These are phyloP conservation scores for Chlamydomonas sp. DNA, from an alignment of 139 green algal genomes.

Conservation along the genomic window DNA sequence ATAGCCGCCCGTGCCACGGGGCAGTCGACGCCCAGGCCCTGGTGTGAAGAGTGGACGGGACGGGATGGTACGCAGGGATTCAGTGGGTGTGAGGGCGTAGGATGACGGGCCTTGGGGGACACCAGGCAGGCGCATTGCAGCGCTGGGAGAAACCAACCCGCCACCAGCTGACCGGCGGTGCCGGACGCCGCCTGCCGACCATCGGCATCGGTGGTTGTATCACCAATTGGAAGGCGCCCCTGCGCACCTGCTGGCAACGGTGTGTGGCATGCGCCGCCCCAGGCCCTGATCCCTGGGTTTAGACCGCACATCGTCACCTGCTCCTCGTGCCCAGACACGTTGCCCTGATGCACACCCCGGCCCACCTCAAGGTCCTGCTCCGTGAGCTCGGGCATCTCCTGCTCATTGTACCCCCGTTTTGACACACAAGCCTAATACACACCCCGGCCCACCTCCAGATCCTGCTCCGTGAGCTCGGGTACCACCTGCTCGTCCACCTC, in stretches of 20 bases:
- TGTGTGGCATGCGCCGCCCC: too few relatives aligned
- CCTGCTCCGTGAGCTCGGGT: constrained; percentile 50
- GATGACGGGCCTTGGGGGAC: neutral
- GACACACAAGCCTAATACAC: neutral
- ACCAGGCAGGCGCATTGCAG: neutral
- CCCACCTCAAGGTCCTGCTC: neutral
- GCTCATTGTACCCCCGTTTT: neutral
- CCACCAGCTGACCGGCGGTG: too few relatives aligned
- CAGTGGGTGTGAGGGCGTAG: neutral
- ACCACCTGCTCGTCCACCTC: constrained; percentile 53
- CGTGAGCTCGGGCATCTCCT: neutral
- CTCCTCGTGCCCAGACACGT: too few relatives aligned
- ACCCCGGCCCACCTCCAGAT: constrained; percentile 34
- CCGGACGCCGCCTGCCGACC: too few relatives aligned
- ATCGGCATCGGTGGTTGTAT: too few relatives aligned
- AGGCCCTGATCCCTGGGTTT: too few relatives aligned
- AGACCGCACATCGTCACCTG: too few relatives aligned
- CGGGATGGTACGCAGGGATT: neutral
- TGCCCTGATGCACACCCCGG: too few relatives aligned
- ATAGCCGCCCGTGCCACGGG: constrained; percentile 3
- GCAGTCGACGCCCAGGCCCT: constrained; percentile 43
- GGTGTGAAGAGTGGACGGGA: neutral
- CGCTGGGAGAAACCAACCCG: too few relatives aligned
- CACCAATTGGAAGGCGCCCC: too few relatives aligned
- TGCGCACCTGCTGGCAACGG: too few relatives aligned